phyloP scores from a whole-genome alignment of 768 basidiomycete species.

The Podaxis sp. region DNA sequence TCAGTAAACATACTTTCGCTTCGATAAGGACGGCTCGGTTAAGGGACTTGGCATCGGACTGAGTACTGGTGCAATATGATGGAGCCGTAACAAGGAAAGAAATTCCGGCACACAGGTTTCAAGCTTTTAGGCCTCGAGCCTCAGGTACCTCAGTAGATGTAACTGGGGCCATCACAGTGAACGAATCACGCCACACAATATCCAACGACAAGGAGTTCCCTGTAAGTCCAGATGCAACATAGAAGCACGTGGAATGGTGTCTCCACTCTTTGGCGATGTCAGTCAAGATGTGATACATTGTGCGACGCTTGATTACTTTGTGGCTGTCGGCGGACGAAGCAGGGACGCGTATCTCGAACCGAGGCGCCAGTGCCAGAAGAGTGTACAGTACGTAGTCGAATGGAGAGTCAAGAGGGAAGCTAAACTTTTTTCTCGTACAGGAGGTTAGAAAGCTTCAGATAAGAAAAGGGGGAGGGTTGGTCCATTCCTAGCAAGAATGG shows the following conservation, averaged over 20 bases:
- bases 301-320: not conserved
- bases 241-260: too few relatives aligned
- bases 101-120: not conserved
- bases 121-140: not conserved
- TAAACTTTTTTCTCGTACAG: not conserved
- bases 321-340: not conserved
- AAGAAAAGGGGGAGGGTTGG: not conserved
- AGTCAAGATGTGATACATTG: not conserved
- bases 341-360: not conserved
- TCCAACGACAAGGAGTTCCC: too few relatives aligned
- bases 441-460: not conserved
- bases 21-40: not conserved
- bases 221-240: too few relatives aligned
- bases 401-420: not conserved
- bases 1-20: not conserved
- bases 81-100: not conserved
- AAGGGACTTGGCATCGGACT: not conserved
- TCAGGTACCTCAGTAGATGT: not conserved
- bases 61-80: not conserved
- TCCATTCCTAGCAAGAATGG: not conserved
- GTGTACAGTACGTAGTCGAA: not conserved
- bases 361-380: not conserved
- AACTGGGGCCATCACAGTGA: not conserved
- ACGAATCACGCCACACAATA: too few relatives aligned
- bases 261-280: too few relatives aligned